Percentiles rank a stretch among this genome's conserved stretches.
Evolutionary conservation across 768 basidiomycete species (phyloP).

Genomic region (Agaricus subrufescens): DNA sequence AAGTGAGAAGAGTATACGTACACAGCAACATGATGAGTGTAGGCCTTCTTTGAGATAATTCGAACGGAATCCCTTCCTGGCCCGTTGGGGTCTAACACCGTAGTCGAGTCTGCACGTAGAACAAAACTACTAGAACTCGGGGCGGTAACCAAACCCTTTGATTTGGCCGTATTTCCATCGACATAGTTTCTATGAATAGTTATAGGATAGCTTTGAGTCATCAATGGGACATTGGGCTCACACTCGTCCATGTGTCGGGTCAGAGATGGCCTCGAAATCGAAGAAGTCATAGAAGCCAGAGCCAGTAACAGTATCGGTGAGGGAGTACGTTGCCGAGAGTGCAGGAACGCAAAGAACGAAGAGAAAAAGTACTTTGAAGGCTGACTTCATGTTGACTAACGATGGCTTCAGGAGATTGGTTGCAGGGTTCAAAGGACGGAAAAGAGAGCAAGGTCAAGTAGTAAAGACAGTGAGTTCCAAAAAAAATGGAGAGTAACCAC

Average conservation of each 20-base stretch:
- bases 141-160: slow-evolving; percentile 50
- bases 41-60: slow-evolving; percentile 45
- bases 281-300: slow-evolving; percentile 44
- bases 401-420: neutral
- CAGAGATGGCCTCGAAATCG: slow-evolving; percentile 41
- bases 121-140: slow-evolving; percentile 39
- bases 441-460: neutral
- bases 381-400: neutral
- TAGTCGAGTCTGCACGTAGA: slow-evolving; percentile 46
- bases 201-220: no score
- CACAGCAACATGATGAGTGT: slow-evolving; percentile 50
- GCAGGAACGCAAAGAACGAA: neutral
- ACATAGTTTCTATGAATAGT: slow-evolving; percentile 34
- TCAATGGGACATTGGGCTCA: slow-evolving; percentile 21
- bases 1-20: slow-evolving; percentile 20
- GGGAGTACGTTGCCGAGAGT: slow-evolving; percentile 24
- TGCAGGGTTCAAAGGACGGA: neutral
- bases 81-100: slow-evolving; percentile 37
- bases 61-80: slow-evolving; percentile 54
- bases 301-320: slow-evolving; percentile 39
- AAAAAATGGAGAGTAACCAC: neutral
- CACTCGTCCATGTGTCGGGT: slow-evolving; percentile 65
- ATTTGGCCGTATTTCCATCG: slow-evolving; percentile 30
- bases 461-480: neutral
- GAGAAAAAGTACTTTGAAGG: neutral